Base-by-base conservation (phyloP, 78 protist genomes). In the Goniomonas avonlea region DNA sequence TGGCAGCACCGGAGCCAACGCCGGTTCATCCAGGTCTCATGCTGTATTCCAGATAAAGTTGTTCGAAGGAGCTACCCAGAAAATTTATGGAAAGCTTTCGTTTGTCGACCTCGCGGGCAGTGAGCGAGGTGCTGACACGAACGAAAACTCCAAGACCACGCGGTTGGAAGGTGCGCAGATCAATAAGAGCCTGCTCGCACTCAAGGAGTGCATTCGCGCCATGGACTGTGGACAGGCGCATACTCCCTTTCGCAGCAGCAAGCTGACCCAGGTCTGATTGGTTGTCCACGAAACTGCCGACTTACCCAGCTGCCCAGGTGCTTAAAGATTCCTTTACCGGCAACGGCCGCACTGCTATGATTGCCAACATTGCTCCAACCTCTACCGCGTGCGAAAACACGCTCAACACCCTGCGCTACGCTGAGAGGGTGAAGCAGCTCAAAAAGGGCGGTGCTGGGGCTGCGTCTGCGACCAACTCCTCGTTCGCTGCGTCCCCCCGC, bases 71-170 rank as follows among this genome's bases (percentile, higher is more conserved):
- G 37, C 39, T 11, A 17, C 47, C 23, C 47, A 43, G 45, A 9
- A 27, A 43, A 11, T 63, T n/a, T 43, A 63, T 43, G 95, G 95
- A 13, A 81, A 85, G 77, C 80, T 94, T 70, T 80, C 90, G 11
- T 90, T 94, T 86, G 88, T 94, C 73, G 98, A 94, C 79, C 77
- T 94, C 43, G 98, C 98, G 5, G 98, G 98, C 35, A 81, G 86
- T 37, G 97, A 94, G 63, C 71, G 94, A 7, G 96, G 92, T 11
- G 81, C 91, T 0, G 98, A 95, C 82, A 91, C 93, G 0, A 55
- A 55, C 31, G 86, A 90, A 48, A 86, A 95, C 87, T 61, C 88
- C 9, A 89, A 90, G 73, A 91, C 94, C 25, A 66, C 55, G 25
- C 74, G 74, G 25, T 7, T 66, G 45, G 74, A 37, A 37, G 96